A percentile compares a stretch with the other conserved stretches of the same genome.
phyloP scores from a whole-genome alignment of 202 grass and related monocot species.

The Schoenoplectus tabernaemontani region DNA sequence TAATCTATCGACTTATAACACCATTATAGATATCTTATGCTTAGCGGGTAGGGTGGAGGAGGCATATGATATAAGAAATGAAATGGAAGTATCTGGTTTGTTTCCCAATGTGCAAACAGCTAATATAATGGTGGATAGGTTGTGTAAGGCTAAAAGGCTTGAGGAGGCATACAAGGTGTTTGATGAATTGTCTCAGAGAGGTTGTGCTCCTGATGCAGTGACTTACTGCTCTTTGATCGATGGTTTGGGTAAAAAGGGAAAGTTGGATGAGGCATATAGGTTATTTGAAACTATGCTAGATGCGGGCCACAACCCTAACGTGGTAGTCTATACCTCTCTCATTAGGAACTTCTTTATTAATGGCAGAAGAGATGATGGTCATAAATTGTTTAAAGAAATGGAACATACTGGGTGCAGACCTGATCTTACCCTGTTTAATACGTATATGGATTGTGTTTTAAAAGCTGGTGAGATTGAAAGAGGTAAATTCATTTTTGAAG shows the following conservation, averaged over 20 bases:
- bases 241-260: slow-evolving; percentile 76
- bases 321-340: slow-evolving; percentile 71
- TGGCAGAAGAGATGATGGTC: slow-evolving; percentile 92
- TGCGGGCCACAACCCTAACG: slow-evolving; percentile 57
- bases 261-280: slow-evolving; percentile 75
- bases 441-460: slow-evolving; percentile 92
- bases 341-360: slow-evolving; percentile 85
- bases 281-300: slow-evolving; percentile 88
- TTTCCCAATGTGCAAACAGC: slow-evolving; percentile 78
- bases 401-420: slow-evolving; percentile 48
- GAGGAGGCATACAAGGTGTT: slow-evolving; percentile 74
- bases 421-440: slow-evolving; percentile 85
- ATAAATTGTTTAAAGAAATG: slow-evolving; percentile 97
- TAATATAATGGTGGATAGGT: slow-evolving; percentile 95
- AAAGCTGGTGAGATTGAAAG: slow-evolving; percentile 73
- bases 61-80: slow-evolving; percentile 53
- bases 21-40: slow-evolving; percentile 85
- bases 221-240: slow-evolving; percentile 88
- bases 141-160: slow-evolving; percentile 77
- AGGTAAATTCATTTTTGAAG: slow-evolving; percentile 68
- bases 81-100: slow-evolving; percentile 59
- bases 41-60: slow-evolving; percentile 49
- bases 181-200: slow-evolving; percentile 49
- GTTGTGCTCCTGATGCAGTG: slow-evolving; percentile 65
- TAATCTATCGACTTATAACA: slow-evolving; percentile 79